Evolutionary conservation across 495 filamentous ascomycete genomes (phyloP).

Genomic region (Neurospora pannonica): DNA sequence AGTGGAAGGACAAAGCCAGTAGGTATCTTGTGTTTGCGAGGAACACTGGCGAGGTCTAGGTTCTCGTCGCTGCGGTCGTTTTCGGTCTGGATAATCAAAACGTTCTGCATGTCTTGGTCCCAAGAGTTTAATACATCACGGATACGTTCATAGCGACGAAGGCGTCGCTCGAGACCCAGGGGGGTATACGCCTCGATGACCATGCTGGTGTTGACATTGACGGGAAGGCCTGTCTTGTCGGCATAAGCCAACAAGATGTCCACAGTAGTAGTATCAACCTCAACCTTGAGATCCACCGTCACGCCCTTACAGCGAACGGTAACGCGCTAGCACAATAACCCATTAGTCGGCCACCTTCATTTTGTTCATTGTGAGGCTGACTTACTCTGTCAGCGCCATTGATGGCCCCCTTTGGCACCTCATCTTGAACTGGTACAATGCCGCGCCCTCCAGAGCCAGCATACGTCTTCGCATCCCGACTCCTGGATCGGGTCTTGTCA

Average conservation of each 20-base stretch:
- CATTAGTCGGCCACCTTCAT: slow-evolving; percentile 5
- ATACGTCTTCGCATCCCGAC: slow-evolving; percentile 10
- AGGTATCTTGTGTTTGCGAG: slow-evolving; percentile 45
- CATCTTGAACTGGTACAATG: slow-evolving; percentile 50
- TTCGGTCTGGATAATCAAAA: slow-evolving; percentile 44
- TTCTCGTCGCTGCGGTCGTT: slow-evolving; percentile 27
- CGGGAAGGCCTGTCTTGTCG: slow-evolving; percentile 40
- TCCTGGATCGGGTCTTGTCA: slow-evolving; percentile 14
- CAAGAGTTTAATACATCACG: slow-evolving; percentile 89
- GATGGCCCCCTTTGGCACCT: slow-evolving; percentile 76
- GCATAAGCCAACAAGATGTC: slow-evolving; percentile 57
- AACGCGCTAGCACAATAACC: slow-evolving; percentile 38
- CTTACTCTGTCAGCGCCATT: slow-evolving; percentile 68
- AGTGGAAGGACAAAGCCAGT: slow-evolving; percentile 55
- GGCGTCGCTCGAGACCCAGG: slow-evolving; percentile 71
- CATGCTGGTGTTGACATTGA: slow-evolving; percentile 52
- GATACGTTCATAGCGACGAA: slow-evolving; percentile 80
- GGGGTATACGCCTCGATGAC: slow-evolving; percentile 66
- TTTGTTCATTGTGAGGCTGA: slow-evolving; percentile 7
- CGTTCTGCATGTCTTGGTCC: slow-evolving; percentile 67
- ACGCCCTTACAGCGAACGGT: slow-evolving; percentile 56
- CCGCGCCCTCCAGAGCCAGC: slow-evolving; percentile 19
- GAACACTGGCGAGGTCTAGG: slow-evolving; percentile 41
- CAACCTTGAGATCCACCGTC: slow-evolving; percentile 56
- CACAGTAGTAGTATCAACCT: slow-evolving; percentile 60